Evolutionary conservation across 2,329 filamentous ascomycete genomes (phyloP).

Genomic region (Fusarium pilosicola): DNA sequence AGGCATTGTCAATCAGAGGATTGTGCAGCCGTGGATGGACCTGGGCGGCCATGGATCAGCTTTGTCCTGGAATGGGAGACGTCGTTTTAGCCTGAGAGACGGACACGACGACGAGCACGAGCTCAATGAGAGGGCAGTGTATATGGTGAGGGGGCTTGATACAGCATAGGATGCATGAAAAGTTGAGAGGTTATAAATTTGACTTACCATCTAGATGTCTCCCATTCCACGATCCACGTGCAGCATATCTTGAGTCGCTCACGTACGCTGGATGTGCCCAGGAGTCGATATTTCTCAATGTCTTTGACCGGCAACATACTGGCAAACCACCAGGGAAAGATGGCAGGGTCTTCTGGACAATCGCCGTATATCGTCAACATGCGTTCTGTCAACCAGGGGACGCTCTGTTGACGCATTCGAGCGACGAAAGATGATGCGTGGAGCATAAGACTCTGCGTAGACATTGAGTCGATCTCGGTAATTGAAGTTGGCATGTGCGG

Average conservation of each 20-base stretch:
- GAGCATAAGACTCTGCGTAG: constrained; percentile 76
- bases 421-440: constrained; percentile 74
- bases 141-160: neutral
- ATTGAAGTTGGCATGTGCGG: constrained; percentile 8
- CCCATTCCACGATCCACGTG: constrained; percentile 79
- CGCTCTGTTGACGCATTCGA: constrained; percentile 74
- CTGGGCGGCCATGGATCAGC: constrained; percentile 43
- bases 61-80: constrained; percentile 41
- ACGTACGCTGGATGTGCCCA: constrained; percentile 79
- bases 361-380: constrained; percentile 81
- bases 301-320: constrained; percentile 82
- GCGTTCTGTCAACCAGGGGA: constrained; percentile 78
- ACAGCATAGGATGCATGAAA: neutral
- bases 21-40: constrained; percentile 47
- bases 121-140: neutral
- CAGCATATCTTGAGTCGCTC: constrained; percentile 86
- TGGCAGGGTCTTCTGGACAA: constrained; percentile 77
- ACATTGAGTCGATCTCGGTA: constrained; percentile 55
- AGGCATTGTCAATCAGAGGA: constrained; percentile 43
- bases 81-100: constrained; percentile 37
- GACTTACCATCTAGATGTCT: constrained; percentile 76
- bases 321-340: constrained; percentile 92
- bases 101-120: constrained; percentile 8
- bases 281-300: constrained; percentile 79
- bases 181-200: neutral